Evolutionary conservation across 495 filamentous ascomycete species (phyloP).

Genomic region (Elasticomyces elasticus): DNA sequence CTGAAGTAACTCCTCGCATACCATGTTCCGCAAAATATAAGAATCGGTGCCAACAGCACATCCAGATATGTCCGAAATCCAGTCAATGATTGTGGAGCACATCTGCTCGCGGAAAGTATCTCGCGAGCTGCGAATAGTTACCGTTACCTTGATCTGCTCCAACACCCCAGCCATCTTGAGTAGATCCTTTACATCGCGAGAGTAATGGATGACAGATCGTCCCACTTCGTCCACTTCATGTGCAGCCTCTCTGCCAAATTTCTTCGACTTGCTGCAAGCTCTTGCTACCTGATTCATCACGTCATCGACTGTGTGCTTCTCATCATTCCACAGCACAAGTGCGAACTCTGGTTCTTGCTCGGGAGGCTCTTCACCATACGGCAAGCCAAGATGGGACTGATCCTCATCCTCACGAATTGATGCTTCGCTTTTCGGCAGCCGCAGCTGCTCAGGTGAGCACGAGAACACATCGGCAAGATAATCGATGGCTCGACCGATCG

Average conservation of each 20-base stretch:
- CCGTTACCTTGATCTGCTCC: conserved; percentile 90
- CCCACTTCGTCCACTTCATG: conserved; percentile 82
- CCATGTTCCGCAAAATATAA: conserved; percentile 63
- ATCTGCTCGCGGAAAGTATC: conserved; percentile 97
- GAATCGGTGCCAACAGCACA: conserved; percentile 75
- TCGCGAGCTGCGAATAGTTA: conserved; percentile 83
- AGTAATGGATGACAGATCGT: conserved; percentile 70
- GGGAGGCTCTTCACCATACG: conserved; percentile 49
- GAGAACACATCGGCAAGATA: conserved; percentile 96
- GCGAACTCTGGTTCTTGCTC: conserved; percentile 64
- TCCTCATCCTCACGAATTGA: conserved; percentile 73
- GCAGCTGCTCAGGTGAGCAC: conserved; percentile 89
- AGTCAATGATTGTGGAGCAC: conserved; percentile 95
- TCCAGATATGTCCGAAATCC: conserved; percentile 85
- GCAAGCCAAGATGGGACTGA: conserved; percentile 60
- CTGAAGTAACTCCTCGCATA: conserved; percentile 85
- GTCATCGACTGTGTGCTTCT: conserved; percentile 94
- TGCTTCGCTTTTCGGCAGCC: conserved; percentile 69
- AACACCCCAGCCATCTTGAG: conserved; percentile 69
- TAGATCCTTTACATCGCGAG: conserved; percentile 57
- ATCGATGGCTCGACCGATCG: conserved; percentile 74
- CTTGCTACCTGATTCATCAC: conserved; percentile 80
- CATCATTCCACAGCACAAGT: conserved; percentile 93
- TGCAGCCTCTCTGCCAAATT: conserved; percentile 63
- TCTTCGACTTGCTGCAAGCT: conserved; percentile 64